Evolutionary conservation across 2,329 filamentous ascomycete genomes (phyloP).

Genomic region (Aureobasidium uvarum): DNA sequence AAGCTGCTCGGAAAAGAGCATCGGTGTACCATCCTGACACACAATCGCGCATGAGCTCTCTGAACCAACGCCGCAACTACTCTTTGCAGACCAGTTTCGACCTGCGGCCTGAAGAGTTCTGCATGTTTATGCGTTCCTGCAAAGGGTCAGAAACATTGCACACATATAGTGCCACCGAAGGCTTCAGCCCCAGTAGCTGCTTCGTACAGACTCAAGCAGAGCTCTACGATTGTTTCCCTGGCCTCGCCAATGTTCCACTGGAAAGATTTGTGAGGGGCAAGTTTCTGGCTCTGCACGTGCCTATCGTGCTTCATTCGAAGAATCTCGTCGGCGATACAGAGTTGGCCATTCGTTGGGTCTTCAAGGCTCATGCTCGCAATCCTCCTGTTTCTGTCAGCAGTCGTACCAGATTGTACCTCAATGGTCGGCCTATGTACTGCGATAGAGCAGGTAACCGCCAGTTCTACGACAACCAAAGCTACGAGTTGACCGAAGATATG

Average conservation of each 20-base stretch:
- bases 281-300: constrained; percentile 4
- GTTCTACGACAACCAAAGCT: neutral
- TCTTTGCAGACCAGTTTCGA: neutral
- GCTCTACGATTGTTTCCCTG: constrained; percentile 7
- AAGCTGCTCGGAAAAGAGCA: neutral
- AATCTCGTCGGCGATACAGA: constrained; percentile 1
- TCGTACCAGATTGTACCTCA: constrained; percentile 13
- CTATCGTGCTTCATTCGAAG: constrained; percentile 16
- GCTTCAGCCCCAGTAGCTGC: neutral
- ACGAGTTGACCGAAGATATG: constrained; percentile 8
- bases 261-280: neutral
- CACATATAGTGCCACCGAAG: constrained; percentile 16
- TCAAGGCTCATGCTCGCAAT: constrained; percentile 1
- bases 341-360: constrained; percentile 4
- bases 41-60: neutral
- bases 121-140: constrained; percentile 24
- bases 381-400: constrained; percentile 9
- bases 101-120: constrained; percentile 14
- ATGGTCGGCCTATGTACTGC: constrained; percentile 1
- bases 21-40: neutral
- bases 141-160: constrained; percentile 3
- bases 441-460: constrained; percentile 1
- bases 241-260: neutral
- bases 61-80: neutral
- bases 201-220: constrained; percentile 9